A percentile compares a stretch with the other conserved stretches of the same genome.
These are phyloP conservation scores for Solanum pinnatisectum DNA, from an alignment of 257 asterid species.

Conservation along the genomic window DNA sequence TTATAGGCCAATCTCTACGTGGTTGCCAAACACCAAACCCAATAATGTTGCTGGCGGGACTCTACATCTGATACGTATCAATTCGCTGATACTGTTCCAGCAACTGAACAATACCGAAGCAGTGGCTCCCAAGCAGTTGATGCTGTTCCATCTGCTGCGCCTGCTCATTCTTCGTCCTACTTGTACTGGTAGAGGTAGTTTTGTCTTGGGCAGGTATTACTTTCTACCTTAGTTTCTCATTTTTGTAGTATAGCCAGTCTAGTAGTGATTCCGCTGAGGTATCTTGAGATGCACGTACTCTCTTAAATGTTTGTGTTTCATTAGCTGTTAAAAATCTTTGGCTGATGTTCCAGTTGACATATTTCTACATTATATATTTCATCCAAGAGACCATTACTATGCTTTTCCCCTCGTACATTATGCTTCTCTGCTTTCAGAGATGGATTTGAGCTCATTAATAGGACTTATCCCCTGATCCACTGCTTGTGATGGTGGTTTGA, in stretches of 20 bases:
- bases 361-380: not conserved
- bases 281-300: not conserved
- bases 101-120: conserved; percentile 23
- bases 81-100: conserved; percentile 46
- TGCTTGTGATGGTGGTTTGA: not conserved
- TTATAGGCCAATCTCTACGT: conserved; percentile 7
- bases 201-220: not conserved
- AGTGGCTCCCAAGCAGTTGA: conserved; percentile 11
- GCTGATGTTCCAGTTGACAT: not conserved
- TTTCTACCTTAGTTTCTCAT: not conserved
- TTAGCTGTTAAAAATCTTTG: not conserved
- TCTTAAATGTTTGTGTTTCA: not conserved
- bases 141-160: conserved; percentile 10
- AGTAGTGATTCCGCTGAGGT: not conserved
- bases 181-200: conserved; percentile 14
- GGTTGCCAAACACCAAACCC: not conserved
- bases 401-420: not conserved
- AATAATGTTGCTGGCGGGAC: not conserved
- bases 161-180: conserved; percentile 32
- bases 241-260: not conserved
- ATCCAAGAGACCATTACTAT: not conserved
- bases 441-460: not conserved
- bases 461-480: not conserved
- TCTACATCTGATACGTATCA: not conserved
- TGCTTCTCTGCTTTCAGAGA: not conserved